phyloP scores from a whole-genome alignment of 805 yeast species.

The Nakazawaea ishiwadae region DNA sequence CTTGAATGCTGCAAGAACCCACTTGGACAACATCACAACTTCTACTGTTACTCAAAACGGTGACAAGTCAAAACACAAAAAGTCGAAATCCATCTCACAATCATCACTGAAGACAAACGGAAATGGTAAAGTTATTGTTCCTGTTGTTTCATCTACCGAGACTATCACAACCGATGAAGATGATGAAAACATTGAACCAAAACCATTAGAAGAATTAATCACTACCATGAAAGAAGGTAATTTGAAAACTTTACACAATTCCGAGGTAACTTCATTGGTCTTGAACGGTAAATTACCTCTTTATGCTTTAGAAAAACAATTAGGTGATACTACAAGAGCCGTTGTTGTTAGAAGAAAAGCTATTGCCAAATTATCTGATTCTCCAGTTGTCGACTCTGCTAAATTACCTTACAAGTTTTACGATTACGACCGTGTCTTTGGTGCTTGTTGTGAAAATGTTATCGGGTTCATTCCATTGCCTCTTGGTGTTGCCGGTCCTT shows the following conservation, averaged over 20 bases:
- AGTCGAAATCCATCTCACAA: slow-evolving; percentile 6
- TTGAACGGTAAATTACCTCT: slow-evolving; percentile 78
- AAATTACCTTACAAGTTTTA: slow-evolving; percentile 77
- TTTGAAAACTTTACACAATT: slow-evolving; percentile 59
- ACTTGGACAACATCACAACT: slow-evolving; percentile 29
- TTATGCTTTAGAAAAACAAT: slow-evolving; percentile 90
- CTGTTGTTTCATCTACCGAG: too few species aligned
- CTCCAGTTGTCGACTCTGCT: slow-evolving; percentile 69
- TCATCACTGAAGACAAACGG: background rate
- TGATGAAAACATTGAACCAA: slow-evolving; percentile 21
- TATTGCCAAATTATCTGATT: slow-evolving; percentile 77
- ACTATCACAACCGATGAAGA: slow-evolving; percentile 24
- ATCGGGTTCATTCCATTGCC: slow-evolving; percentile 96
- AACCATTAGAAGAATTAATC: slow-evolving; percentile 62
- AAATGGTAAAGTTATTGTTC: too few species aligned
- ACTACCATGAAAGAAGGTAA: slow-evolving; percentile 66
- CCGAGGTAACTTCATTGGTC: slow-evolving; percentile 70
- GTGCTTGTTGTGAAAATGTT: slow-evolving; percentile 99
- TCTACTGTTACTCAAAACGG: slow-evolving; percentile 2
- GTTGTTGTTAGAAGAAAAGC: slow-evolving; percentile 90
- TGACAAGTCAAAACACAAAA: background rate
- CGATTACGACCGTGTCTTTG: slow-evolving; percentile 93
- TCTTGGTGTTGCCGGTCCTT: slow-evolving; percentile 96
- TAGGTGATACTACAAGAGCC: slow-evolving; percentile 86
- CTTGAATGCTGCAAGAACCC: slow-evolving; percentile 77